phyloP scores from a whole-genome alignment of 208 protist species.

The Trypanosoma caninum region DNA sequence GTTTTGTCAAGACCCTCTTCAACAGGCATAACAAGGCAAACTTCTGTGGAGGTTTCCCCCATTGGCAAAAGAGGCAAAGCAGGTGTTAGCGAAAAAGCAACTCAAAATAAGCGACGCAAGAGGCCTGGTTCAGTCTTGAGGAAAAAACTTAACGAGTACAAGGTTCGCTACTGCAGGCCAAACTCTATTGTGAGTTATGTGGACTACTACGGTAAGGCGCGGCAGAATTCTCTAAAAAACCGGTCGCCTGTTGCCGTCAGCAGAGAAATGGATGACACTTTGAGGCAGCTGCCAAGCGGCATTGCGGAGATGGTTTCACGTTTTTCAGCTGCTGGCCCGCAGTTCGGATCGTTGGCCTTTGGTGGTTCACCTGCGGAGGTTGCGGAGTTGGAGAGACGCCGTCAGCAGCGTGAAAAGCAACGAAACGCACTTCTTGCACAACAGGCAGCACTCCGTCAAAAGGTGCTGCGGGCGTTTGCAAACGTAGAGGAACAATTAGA shows the following conservation, averaged over 20 bases:
- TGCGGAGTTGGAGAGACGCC: conserved; percentile 33
- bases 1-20: too few relatives aligned
- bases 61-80: neutral
- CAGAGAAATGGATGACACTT: conserved; percentile 24
- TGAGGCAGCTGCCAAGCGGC: conserved; percentile 11
- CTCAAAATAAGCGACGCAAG: conserved; percentile 17
- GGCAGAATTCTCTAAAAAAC: conserved; percentile 6
- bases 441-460: conserved; percentile 37
- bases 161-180: conserved; percentile 38
- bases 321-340: conserved; percentile 9
- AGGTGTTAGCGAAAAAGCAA: neutral
- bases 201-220: conserved; percentile 54
- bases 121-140: conserved; percentile 25
- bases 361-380: conserved; percentile 33
- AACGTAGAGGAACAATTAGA: conserved; percentile 3
- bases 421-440: conserved; percentile 36
- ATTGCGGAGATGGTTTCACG: conserved; percentile 10
- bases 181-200: conserved; percentile 45
- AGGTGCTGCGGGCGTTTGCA: conserved; percentile 6
- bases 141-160: conserved; percentile 50
- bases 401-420: conserved; percentile 32
- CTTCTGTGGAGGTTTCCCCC: neutral
- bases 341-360: conserved; percentile 53
- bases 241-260: conserved; percentile 10
- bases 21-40: too few relatives aligned